Base-by-base conservation (phyloP, 129 eudicot species). In the Saposhnikovia divaricata region DNA sequence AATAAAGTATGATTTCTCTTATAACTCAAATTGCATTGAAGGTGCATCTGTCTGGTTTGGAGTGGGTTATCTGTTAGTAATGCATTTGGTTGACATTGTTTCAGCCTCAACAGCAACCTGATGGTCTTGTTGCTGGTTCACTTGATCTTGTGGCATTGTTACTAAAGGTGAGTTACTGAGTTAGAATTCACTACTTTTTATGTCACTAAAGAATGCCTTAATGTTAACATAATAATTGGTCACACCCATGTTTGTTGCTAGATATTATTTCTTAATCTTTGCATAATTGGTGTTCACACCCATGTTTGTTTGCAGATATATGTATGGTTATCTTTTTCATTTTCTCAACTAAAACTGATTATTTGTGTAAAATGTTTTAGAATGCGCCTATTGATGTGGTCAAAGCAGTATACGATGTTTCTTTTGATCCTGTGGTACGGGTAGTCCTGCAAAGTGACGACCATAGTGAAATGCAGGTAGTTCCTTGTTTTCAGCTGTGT, bases 391-490 rank as follows among this genome's bases (percentile, higher is more conserved):
- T 27, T 82, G 96, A 90, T 57, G 91, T 90, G 74, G 89, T 89
- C 40, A 90, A 90, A 81, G 97, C 93, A 84, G 81, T 90, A 15
- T 89, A 85, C 83, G 95, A 90, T 77, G 93, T 92, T 80, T 90
- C 93, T 53, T 95, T 95, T 73, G 90, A 92, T 83, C 87, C 94
- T 74, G 88, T 87, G 73, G 86, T 92, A 34, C 85, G 87, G 55
- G 84, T 86, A 79, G 89, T 92, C 69, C 97, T 95, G 80, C 97
- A 89, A 55, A 92, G 90, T 81, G 93, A 89, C 42, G 99, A 95
- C 87, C 93, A 92, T 77, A 87, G 99, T 84, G 97, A 92, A 81
- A 87, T 95, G 94, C 99, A 95, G 99, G 99, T 92, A 38, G 1
- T 68, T 80, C 48, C 43, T 23, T 23, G 13, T 78, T 31, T 76